These are phyloP conservation scores for Coemansia asiatica DNA, from an alignment of 192 early-diverging fungal species.

Conservation along the genomic window DNA sequence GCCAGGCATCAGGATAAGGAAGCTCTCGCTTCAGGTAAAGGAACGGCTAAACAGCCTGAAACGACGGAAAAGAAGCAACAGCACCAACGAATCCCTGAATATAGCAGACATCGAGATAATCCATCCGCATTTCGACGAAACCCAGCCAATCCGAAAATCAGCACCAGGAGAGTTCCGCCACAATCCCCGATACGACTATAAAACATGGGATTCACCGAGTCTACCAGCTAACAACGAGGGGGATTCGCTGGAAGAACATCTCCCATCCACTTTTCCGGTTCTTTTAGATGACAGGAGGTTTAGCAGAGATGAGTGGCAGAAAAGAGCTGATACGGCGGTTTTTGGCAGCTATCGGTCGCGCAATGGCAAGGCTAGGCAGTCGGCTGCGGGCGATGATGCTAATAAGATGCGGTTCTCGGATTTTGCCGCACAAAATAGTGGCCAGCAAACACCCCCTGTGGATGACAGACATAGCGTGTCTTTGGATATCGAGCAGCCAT, in stretches of 20 bases:
- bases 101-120: slow-evolving; percentile 3
- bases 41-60: slow-evolving; percentile 26
- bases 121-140: slow-evolving; percentile 9
- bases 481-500: neutral
- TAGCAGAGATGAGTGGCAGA: slow-evolving; percentile 41
- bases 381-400: neutral
- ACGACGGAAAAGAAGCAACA: slow-evolving; percentile 29
- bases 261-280: neutral
- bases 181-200: slow-evolving; percentile 1
- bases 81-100: neutral
- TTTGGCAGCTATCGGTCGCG: slow-evolving; percentile 36
- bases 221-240: neutral
- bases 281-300: slow-evolving; percentile 5
- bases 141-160: neutral
- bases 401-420: neutral
- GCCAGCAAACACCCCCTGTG: neutral
- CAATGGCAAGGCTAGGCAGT: neutral
- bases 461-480: neutral
- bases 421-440: neutral
- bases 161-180: slow-evolving; percentile 6
- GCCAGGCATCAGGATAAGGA: slow-evolving; percentile 30
- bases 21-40: slow-evolving; percentile 41
- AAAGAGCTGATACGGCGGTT: slow-evolving; percentile 20
- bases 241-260: neutral
- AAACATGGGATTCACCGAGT: neutral